phyloP scores from a whole-genome alignment of 2,329 filamentous ascomycete species.

The Trichophyton schoenleinii region DNA sequence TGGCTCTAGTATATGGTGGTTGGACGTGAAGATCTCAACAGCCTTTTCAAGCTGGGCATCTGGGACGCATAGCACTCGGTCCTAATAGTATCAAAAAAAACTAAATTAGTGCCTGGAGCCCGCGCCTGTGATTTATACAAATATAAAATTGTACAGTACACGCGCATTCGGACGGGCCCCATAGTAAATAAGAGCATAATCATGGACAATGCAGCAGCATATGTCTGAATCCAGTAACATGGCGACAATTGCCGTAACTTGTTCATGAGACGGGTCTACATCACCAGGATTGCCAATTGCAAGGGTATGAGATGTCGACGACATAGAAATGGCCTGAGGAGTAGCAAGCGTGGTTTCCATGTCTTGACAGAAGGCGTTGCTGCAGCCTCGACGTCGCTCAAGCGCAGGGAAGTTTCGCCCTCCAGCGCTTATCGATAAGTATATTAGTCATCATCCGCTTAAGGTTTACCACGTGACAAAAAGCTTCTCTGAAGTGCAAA shows the following conservation, averaged over 20 bases:
- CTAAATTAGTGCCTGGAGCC: background rate
- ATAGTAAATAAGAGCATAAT: conserved; percentile 13
- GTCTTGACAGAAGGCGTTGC: too few relatives aligned
- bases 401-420: too few relatives aligned
- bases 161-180: conserved; percentile 7
- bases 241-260: background rate
- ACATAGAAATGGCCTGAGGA: too few relatives aligned
- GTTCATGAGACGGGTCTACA: background rate
- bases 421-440: too few relatives aligned
- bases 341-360: background rate
- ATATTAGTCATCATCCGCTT: too few relatives aligned
- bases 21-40: background rate
- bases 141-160: conserved; percentile 8
- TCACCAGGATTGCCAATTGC: background rate
- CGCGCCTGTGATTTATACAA: background rate
- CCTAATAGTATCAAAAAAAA: background rate
- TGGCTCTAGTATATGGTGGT: background rate
- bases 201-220: conserved; percentile 9
- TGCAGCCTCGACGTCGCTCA: too few relatives aligned
- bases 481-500: background rate
- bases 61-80: background rate
- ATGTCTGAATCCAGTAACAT: conserved; percentile 7
- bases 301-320: background rate
- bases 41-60: background rate
- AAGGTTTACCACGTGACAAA: background rate